These are phyloP conservation scores for Colletotrichum gloeosporioides DNA, from an alignment of 2,329 filamentous ascomycete genomes.

Conservation along the genomic window DNA sequence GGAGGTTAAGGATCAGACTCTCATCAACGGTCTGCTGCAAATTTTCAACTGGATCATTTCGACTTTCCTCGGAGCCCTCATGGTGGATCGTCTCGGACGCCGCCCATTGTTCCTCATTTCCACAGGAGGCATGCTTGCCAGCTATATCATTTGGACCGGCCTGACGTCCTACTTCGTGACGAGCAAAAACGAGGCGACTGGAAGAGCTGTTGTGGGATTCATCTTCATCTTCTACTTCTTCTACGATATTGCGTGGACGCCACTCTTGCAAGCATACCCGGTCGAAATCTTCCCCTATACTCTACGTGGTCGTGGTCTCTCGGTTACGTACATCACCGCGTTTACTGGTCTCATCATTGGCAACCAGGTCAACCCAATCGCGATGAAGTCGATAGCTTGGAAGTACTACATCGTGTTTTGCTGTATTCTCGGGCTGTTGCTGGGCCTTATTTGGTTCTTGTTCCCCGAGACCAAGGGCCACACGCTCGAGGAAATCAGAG, in stretches of 20 bases:
- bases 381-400: slow-evolving; percentile 34
- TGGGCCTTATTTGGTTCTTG: slow-evolving; percentile 27
- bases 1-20: slow-evolving; percentile 37
- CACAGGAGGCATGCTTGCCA: slow-evolving; percentile 29
- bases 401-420: slow-evolving; percentile 28
- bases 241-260: slow-evolving; percentile 22
- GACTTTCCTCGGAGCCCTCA: slow-evolving; percentile 37
- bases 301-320: slow-evolving; percentile 22
- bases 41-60: slow-evolving; percentile 17
- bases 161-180: background rate
- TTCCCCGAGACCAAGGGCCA: slow-evolving; percentile 32
- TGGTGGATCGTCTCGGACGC: slow-evolving; percentile 42
- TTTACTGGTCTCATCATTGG: slow-evolving; percentile 31
- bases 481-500: slow-evolving; percentile 25
- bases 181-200: slow-evolving; percentile 7
- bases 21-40: slow-evolving; percentile 40
- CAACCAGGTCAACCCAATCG: slow-evolving; percentile 49
- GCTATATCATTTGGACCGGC: slow-evolving; percentile 31
- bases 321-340: slow-evolving; percentile 15
- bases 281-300: slow-evolving; percentile 24
- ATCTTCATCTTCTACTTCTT: slow-evolving; percentile 23
- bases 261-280: slow-evolving; percentile 18
- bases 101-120: slow-evolving; percentile 51
- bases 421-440: slow-evolving; percentile 17
- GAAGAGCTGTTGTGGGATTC: slow-evolving; percentile 23